These are phyloP conservation scores for Aspergillus candidus DNA, from an alignment of 2,329 filamentous ascomycete species.

Conservation along the genomic window DNA sequence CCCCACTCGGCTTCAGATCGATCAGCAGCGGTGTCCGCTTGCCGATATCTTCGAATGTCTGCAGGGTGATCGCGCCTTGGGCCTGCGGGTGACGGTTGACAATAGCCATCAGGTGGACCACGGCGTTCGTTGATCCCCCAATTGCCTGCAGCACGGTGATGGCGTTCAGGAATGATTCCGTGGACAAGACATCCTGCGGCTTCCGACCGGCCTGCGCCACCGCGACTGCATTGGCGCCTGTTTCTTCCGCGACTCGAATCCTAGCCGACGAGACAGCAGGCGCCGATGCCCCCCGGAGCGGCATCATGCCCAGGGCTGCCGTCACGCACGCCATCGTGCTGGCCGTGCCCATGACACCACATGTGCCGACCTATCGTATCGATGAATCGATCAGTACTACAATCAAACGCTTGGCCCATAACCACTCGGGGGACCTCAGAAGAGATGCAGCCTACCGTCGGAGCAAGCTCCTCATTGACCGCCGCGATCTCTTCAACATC, in stretches of 20 bases:
- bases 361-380: conserved; percentile 40
- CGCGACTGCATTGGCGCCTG: conserved; percentile 45
- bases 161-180: conserved; percentile 48
- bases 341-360: conserved; percentile 54
- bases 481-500: conserved; percentile 66
- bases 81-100: conserved; percentile 48
- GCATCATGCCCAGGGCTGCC: conserved; percentile 49
- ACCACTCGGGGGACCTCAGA: too few relatives aligned
- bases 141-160: conserved; percentile 50
- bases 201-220: conserved; percentile 34
- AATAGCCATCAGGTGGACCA: conserved; percentile 51
- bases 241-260: conserved; percentile 50
- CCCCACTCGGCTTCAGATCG: conserved; percentile 49
- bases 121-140: conserved; percentile 52
- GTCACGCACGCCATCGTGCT: conserved; percentile 53
- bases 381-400: too few relatives aligned
- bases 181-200: conserved; percentile 42
- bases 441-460: conserved; percentile 47
- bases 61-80: conserved; percentile 40
- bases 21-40: conserved; percentile 43
- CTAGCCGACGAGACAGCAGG: conserved; percentile 49
- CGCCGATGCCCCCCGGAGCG: conserved; percentile 47
- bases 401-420: too few relatives aligned
- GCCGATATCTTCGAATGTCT: conserved; percentile 46
- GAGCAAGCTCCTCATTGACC: conserved; percentile 67